These are phyloP conservation scores for Ophiosphaerella narmari DNA, from an alignment of 2,329 filamentous ascomycete species.

Conservation along the genomic window DNA sequence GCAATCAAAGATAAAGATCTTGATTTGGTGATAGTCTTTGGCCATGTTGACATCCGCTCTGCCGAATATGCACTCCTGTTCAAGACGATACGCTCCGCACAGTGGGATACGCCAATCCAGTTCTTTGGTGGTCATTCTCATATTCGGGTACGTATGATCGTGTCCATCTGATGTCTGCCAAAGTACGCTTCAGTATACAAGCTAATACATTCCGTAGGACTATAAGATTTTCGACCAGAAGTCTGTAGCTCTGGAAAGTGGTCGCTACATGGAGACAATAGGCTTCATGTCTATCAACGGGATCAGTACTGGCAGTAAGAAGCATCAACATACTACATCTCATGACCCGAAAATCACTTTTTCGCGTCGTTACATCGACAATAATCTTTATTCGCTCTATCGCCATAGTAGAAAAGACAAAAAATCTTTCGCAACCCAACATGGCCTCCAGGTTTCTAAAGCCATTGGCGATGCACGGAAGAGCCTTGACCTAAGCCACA, in stretches of 20 bases:
- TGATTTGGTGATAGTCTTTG: constrained; percentile 84
- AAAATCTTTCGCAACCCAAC: constrained; percentile 74
- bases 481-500: constrained; percentile 71
- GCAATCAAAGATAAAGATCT: constrained; percentile 78
- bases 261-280: constrained; percentile 92
- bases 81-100: constrained; percentile 73
- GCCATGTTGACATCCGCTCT: constrained; percentile 83
- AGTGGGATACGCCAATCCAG: constrained; percentile 83
- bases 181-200: too few relatives aligned
- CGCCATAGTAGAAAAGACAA: constrained; percentile 77
- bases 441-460: constrained; percentile 72
- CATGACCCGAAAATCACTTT: constrained; percentile 60
- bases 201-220: constrained; percentile 52
- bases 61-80: constrained; percentile 78
- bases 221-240: constrained; percentile 78
- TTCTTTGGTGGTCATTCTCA: constrained; percentile 93
- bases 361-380: constrained; percentile 85
- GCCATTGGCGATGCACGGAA: constrained; percentile 73
- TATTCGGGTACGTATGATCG: constrained; percentile 59
- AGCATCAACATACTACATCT: constrained; percentile 19
- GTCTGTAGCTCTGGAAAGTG: constrained; percentile 80
- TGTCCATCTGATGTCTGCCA: neutral
- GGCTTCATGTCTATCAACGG: constrained; percentile 89
- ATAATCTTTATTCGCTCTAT: constrained; percentile 83
- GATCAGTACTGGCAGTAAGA: constrained; percentile 50